Percentiles rank a stretch among this genome's conserved stretches.
Conservation (phyloP, 257 asterid genomes). For the Anisodus acutangulus region DNA sequence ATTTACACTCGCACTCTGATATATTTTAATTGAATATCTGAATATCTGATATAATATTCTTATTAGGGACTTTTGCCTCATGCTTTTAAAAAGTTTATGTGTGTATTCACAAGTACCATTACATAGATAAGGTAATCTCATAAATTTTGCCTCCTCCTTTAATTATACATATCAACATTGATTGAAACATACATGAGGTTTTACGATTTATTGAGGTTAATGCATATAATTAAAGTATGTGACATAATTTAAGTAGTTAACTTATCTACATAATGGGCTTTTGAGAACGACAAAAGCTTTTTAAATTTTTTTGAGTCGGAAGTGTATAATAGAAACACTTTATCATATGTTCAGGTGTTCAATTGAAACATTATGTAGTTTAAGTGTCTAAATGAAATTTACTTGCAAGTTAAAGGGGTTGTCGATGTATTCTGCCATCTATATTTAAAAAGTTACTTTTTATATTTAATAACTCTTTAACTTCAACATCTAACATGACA, state of each 20-base stretch:
- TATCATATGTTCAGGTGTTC: background rate
- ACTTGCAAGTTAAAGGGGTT: too few species aligned
- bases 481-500: too few species aligned
- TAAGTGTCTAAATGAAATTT: too few species aligned
- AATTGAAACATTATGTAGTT: background rate
- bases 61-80: background rate
- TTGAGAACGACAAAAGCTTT: background rate
- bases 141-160: background rate
- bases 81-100: background rate
- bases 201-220: background rate
- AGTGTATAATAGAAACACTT: background rate
- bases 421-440: too few species aligned
- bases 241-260: background rate
- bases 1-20: background rate
- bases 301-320: background rate
- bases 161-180: background rate
- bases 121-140: background rate
- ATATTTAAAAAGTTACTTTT: too few species aligned
- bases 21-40: background rate
- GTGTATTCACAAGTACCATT: background rate
- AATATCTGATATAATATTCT: background rate
- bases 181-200: background rate
- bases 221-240: background rate
- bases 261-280: background rate
- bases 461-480: too few species aligned